Evolutionary conservation across 2,329 filamentous ascomycete species (phyloP).

Genomic region (Apiospora kogelbergensis): DNA sequence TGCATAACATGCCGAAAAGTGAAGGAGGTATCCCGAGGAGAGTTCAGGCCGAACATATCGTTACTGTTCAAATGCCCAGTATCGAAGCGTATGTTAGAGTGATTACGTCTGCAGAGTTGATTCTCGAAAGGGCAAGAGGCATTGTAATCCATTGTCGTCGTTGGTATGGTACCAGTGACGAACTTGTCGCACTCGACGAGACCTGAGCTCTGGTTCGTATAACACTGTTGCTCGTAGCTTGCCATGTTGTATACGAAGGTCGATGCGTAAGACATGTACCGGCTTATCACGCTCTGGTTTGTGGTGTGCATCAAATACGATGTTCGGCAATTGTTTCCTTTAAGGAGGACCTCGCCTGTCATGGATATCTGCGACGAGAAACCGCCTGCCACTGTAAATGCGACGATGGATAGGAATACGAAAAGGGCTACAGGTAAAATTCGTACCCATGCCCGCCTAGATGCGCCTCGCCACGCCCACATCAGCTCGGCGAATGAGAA

Average conservation of each 20-base stretch:
- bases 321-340: slow-evolving; percentile 9
- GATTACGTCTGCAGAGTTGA: slow-evolving; percentile 10
- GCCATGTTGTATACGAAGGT: slow-evolving; percentile 11
- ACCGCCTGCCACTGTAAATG: slow-evolving; percentile 17
- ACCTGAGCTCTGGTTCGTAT: neutral
- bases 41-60: slow-evolving; percentile 17
- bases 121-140: slow-evolving; percentile 16
- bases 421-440: neutral
- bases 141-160: neutral
- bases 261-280: neutral
- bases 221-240: slow-evolving; percentile 20
- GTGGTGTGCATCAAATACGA: neutral
- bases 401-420: slow-evolving; percentile 6
- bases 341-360: slow-evolving; percentile 18
- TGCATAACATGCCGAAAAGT: slow-evolving; percentile 14
- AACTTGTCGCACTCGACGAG: slow-evolving; percentile 15
- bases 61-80: slow-evolving; percentile 19
- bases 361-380: slow-evolving; percentile 19
- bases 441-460: neutral
- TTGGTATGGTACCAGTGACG: neutral
- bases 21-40: slow-evolving; percentile 13
- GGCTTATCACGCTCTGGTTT: too few relatives aligned
- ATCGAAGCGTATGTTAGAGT: slow-evolving; percentile 14
- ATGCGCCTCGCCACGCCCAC: neutral
- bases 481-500: slow-evolving; percentile 9